A percentile compares a stretch with the other conserved stretches of the same genome.
Evolutionary conservation across 2,329 filamentous ascomycete genomes (phyloP).

Genomic region (Ceratocystis diversiconidia): DNA sequence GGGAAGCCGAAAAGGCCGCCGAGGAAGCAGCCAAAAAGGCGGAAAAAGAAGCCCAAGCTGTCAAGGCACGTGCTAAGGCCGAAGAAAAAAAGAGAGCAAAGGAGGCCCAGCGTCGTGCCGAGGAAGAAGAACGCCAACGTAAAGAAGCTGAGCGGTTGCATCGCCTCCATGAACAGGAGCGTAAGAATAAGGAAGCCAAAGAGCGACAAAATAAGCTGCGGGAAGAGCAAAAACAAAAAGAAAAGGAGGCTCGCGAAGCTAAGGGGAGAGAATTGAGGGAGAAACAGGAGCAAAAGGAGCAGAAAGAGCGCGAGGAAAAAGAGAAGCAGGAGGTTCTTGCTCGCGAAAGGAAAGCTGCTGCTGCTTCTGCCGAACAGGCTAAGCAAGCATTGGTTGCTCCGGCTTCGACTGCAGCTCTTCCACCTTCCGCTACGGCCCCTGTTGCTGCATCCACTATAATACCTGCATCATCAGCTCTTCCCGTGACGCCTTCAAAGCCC

Average conservation of each 20-base stretch:
- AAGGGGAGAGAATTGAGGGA: constrained; percentile 49
- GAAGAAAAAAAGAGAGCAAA: constrained; percentile 88
- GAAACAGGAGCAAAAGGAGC: constrained; percentile 18
- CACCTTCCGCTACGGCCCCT: not conserved
- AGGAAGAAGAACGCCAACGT: constrained; percentile 71
- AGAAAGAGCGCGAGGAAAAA: constrained; percentile 31
- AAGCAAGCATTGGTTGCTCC: not conserved
- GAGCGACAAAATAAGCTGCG: constrained; percentile 70
- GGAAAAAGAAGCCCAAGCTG: constrained; percentile 61
- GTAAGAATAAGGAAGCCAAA: constrained; percentile 45
- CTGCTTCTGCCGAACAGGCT: not conserved
- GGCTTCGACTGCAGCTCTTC: not conserved
- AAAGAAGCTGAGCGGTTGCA: constrained; percentile 77
- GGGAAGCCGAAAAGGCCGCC: constrained; percentile 76
- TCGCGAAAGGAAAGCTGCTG: constrained; percentile 3
- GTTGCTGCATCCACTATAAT: not conserved
- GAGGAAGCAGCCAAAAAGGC: constrained; percentile 67
- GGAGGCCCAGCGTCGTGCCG: constrained; percentile 77
- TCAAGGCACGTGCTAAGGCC: constrained; percentile 66
- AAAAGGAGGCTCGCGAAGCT: constrained; percentile 62
- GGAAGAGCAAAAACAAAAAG: constrained; percentile 66
- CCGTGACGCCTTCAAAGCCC: constrained; percentile 7
- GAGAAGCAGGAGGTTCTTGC: constrained; percentile 4
- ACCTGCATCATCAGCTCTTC: not conserved
- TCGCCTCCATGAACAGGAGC: constrained; percentile 72